These are phyloP conservation scores for Bassia scoparia DNA, from an alignment of 148 eudicot species.

Conservation along the genomic window DNA sequence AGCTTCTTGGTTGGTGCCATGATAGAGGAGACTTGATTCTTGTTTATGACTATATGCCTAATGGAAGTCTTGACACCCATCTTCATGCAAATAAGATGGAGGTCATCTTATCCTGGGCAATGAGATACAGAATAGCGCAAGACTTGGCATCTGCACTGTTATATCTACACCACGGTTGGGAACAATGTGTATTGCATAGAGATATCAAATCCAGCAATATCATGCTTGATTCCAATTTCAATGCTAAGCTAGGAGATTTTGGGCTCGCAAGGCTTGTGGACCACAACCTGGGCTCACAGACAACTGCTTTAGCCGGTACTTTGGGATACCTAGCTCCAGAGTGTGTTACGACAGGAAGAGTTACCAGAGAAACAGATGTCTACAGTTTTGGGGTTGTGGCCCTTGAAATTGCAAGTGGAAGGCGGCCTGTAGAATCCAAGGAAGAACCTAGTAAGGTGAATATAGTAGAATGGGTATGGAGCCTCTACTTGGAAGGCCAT, in stretches of 20 bases:
- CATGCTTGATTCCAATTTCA: slow-evolving; percentile 51
- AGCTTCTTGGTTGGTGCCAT: slow-evolving; percentile 11
- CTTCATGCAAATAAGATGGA: not conserved
- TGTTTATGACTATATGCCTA: slow-evolving; percentile 12
- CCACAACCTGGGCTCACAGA: slow-evolving; percentile 41
- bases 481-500: slow-evolving; percentile 33
- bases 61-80: slow-evolving; percentile 40
- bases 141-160: slow-evolving; percentile 53
- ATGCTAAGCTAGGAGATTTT: slow-evolving; percentile 59
- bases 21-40: not conserved
- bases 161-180: slow-evolving; percentile 62
- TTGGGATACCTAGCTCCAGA: slow-evolving; percentile 53
- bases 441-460: slow-evolving; percentile 12
- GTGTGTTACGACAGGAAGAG: slow-evolving; percentile 33
- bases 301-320: slow-evolving; percentile 49
- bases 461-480: slow-evolving; percentile 50
- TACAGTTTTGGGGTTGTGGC: slow-evolving; percentile 52
- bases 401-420: slow-evolving; percentile 47
- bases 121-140: slow-evolving; percentile 36
- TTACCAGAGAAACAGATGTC: slow-evolving; percentile 51
- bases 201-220: slow-evolving; percentile 64
- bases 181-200: slow-evolving; percentile 57
- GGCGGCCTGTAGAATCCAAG: slow-evolving; percentile 22
- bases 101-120: slow-evolving; percentile 17
- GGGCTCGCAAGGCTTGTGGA: slow-evolving; percentile 55